Conservation (phyloP, 768 basidiomycete genomes). For the Russula vinacea region DNA sequence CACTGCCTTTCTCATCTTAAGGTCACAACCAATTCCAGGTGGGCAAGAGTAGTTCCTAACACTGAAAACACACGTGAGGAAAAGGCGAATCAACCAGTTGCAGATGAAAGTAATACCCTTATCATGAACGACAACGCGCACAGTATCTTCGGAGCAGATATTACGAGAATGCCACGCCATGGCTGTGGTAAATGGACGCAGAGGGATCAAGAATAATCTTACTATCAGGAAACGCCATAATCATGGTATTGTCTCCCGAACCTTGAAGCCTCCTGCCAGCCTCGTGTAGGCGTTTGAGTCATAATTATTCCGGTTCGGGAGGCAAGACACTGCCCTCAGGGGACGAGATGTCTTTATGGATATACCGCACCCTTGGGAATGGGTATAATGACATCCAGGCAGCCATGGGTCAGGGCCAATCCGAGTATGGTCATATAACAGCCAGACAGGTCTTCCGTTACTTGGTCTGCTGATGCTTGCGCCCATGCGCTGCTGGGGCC, state of each 20-base stretch:
- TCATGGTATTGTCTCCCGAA: neutral
- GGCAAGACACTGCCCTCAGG: neutral
- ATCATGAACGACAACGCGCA: neutral
- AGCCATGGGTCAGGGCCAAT: neutral
- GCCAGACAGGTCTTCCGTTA: neutral
- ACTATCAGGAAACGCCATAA: neutral
- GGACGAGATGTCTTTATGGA: neutral
- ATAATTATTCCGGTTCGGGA: neutral
- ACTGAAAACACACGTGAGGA: too few species aligned
- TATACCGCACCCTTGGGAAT: neutral
- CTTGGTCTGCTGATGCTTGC: neutral
- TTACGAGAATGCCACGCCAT: neutral
- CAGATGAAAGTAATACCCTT: neutral
- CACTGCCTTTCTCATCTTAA: neutral
- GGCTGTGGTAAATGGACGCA: neutral
- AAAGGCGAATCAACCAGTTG: neutral
- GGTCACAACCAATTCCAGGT: neutral
- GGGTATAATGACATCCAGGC: neutral
- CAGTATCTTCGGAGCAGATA: neutral
- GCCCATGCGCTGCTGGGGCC: too few species aligned
- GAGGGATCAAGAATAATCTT: neutral
- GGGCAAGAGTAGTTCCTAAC: neutral
- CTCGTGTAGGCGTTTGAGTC: neutral
- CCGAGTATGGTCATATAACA: neutral
- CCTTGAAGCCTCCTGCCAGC: neutral